Conservation (phyloP, 768 basidiomycete genomes). For the Russula abietina region DNA sequence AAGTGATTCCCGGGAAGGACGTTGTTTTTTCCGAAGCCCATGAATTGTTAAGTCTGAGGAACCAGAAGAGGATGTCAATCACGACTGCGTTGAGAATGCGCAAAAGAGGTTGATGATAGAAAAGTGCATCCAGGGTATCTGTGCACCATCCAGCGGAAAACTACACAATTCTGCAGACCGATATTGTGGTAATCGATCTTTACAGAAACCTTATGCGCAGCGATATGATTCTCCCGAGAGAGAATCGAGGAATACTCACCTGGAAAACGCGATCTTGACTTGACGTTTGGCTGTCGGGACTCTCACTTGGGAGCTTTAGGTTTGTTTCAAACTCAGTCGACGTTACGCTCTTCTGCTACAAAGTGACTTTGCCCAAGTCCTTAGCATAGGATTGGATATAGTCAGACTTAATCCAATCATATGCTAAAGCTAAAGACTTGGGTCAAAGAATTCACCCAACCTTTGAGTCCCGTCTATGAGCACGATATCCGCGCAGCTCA, state of each 20-base stretch:
- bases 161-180: background rate
- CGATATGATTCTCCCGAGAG: background rate
- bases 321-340: constrained; percentile 21
- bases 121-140: constrained; percentile 9
- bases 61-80: constrained; percentile 23
- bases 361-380: too few relatives aligned
- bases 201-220: background rate
- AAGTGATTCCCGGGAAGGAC: constrained; percentile 93
- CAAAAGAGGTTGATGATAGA: background rate
- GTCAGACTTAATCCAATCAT: too few relatives aligned
- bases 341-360: too few relatives aligned
- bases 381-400: too few relatives aligned
- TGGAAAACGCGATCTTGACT: constrained; percentile 34
- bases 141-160: constrained; percentile 24
- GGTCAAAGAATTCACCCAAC: background rate
- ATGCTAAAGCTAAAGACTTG: too few relatives aligned
- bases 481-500: constrained; percentile 80
- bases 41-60: constrained; percentile 42
- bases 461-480: constrained; percentile 44
- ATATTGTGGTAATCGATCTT: background rate
- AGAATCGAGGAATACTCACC: constrained; percentile 31
- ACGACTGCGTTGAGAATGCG: constrained; percentile 9
- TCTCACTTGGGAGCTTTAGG: constrained; percentile 2
- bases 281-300: constrained; percentile 25
- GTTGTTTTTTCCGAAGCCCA: constrained; percentile 81